Conservation (phyloP, 441 rosid genomes). For the Croton setiger region DNA sequence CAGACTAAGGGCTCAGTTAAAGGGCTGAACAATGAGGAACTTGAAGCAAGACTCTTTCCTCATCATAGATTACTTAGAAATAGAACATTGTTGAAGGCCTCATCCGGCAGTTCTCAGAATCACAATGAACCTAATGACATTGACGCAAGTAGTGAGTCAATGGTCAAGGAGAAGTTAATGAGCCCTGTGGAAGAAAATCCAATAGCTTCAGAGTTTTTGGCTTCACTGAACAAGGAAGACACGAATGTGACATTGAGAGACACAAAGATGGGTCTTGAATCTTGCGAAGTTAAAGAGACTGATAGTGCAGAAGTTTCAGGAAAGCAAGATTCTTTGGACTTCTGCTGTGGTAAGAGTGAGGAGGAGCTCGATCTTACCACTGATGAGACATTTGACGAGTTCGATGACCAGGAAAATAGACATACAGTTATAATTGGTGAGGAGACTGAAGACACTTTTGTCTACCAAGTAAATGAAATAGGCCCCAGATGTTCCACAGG, state of each 20-base stretch:
- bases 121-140: conserved; percentile 14
- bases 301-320: conserved; percentile 44
- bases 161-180: conserved; percentile 39
- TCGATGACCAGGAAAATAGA: conserved; percentile 69
- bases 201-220: conserved; percentile 56
- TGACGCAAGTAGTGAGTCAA: conserved; percentile 28
- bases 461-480: conserved; percentile 57
- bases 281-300: conserved; percentile 51
- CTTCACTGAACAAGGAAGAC: conserved; percentile 47
- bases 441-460: conserved; percentile 51
- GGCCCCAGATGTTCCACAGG: conserved; percentile 71
- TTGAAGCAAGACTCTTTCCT: conserved; percentile 94
- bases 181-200: conserved; percentile 48
- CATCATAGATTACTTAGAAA: conserved; percentile 84
- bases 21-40: conserved; percentile 59
- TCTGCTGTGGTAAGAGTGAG: conserved; percentile 29
- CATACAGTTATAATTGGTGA: conserved; percentile 39
- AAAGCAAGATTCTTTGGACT: conserved; percentile 36
- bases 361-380: conserved; percentile 55
- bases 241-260: conserved; percentile 21
- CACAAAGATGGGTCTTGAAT: conserved; percentile 32
- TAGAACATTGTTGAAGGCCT: conserved; percentile 41
- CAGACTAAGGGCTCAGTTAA: conserved; percentile 44
- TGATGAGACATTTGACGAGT: conserved; percentile 77
- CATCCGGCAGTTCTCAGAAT: conserved; percentile 31